Conservation (phyloP, 1,139 yeast species). For the Yamadazyma buinensis region DNA sequence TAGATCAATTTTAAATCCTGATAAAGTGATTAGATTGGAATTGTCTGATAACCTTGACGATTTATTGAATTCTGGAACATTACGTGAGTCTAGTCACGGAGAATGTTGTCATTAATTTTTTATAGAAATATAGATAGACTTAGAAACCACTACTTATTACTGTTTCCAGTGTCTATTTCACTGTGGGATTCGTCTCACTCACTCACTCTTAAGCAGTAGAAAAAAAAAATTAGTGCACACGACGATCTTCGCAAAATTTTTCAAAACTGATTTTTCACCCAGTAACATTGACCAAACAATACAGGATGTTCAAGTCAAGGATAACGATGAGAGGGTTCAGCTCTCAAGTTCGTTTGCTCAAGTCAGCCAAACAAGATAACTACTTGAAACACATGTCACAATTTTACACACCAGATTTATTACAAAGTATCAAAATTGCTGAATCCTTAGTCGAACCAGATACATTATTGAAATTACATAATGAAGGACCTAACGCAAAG, state of each 20-base stretch:
- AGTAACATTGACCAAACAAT: background rate
- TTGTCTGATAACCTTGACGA: constrained; percentile 34
- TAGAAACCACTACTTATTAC: no score
- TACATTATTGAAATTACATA: constrained; percentile 37
- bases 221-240: no score
- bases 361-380: constrained; percentile 15
- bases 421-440: constrained; percentile 77
- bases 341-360: background rate
- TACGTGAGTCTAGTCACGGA: constrained; percentile 5
- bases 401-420: constrained; percentile 72
- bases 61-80: constrained; percentile 21
- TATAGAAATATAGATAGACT: background rate
- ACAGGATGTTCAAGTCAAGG: constrained; percentile 1
- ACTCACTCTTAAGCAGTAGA: no score
- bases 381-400: constrained; percentile 63
- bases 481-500: constrained; percentile 27
- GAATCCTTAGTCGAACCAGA: constrained; percentile 71
- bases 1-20: constrained; percentile 40
- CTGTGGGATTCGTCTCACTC: no score
- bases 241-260: background rate
- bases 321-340: constrained; percentile 3
- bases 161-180: no score
- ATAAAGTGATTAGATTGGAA: constrained; percentile 39
- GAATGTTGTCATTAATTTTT: constrained; percentile 3
- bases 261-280: background rate